Evolutionary conservation across 495 filamentous ascomycete genomes (phyloP).

Genomic region (Daldinia decipiens): DNA sequence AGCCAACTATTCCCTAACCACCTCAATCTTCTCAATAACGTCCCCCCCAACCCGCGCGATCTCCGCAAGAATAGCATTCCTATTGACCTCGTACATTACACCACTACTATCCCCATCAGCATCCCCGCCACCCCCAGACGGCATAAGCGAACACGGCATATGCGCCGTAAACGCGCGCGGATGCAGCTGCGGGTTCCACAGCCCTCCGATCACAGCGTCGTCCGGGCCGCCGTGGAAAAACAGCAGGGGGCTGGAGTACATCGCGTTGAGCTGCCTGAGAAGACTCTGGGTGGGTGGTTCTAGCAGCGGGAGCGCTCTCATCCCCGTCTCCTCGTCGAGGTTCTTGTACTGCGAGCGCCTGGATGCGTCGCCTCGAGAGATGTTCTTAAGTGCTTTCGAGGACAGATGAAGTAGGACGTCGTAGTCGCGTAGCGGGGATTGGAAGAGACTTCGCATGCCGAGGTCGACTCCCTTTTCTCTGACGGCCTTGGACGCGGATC

Average conservation of each 20-base stretch:
- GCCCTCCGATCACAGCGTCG: slow-evolving; percentile 71
- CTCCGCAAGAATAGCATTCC: slow-evolving; percentile 77
- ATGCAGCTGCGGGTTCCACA: slow-evolving; percentile 80
- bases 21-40: slow-evolving; percentile 66
- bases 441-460: slow-evolving; percentile 72
- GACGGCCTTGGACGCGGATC: slow-evolving; percentile 70
- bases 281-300: slow-evolving; percentile 62
- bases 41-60: slow-evolving; percentile 76
- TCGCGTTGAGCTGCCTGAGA: slow-evolving; percentile 66
- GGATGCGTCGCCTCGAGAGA: slow-evolving; percentile 45
- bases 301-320: slow-evolving; percentile 54
- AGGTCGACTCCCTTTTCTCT: slow-evolving; percentile 66
- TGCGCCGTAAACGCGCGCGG: slow-evolving; percentile 72
- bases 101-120: slow-evolving; percentile 36
- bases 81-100: slow-evolving; percentile 71
- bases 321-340: slow-evolving; percentile 56
- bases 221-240: slow-evolving; percentile 75
- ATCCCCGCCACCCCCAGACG: slow-evolving; percentile 47
- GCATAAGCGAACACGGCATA: slow-evolving; percentile 73
- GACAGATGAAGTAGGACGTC: slow-evolving; percentile 84
- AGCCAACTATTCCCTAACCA: slow-evolving; percentile 11
- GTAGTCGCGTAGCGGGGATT: slow-evolving; percentile 74
- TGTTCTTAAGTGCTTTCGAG: slow-evolving; percentile 55
- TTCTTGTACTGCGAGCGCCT: slow-evolving; percentile 75
- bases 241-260: slow-evolving; percentile 71